Evolutionary conservation across 2,329 filamentous ascomycete genomes (phyloP), one percentile per base, ranked within the genome.

Genomic region (Xylaria hypoxylon): DNA sequence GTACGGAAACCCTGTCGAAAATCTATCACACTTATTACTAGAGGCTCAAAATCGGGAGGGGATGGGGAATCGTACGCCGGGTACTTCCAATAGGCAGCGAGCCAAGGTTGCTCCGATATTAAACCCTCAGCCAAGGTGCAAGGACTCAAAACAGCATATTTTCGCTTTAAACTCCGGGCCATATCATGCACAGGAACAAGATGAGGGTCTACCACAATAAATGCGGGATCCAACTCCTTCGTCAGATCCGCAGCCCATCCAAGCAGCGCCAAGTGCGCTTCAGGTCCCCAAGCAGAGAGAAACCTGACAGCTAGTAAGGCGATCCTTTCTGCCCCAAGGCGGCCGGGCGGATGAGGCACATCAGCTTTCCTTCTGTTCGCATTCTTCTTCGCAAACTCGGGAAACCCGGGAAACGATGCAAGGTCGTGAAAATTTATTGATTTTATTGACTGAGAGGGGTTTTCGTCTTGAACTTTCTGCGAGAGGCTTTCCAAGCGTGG

Each of bases 121-220:
- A 61, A 19, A 15, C 58, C 48, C 13, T 61, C 58, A 11, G 58
- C 58, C 6, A 61, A 5, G n/a, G 47, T 61, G 22, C 58, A 62
- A 22, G 59, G 59, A 56, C 40, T 42, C 15, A 62, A 31, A 15
- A 56, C 44, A 17, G 59, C 51, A 24, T 62, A 56, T 35, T 62
- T 55, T 35, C 51, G 50, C 51, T 56, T 56, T 11, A 48, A n/a
- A 15, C 17, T 56, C 15, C 59, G 51, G 5, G 59, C 59, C 59
- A 62, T 62, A 42, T 62, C 59, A 42, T 62, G 59, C 19, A 62
- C 22, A 8, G 59, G 59, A 10, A 62, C 52, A 3, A 62, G 51
- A 11, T 45, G 35, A 24, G 59, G 59, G 15, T 62, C 59, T 38
- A 62, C 40, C 26, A 56, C 59, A 42, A 62, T 42, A 26, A 62